A percentile compares a stretch with the other conserved stretches of the same genome.
Evolutionary conservation across 78 protist species (phyloP).

Genomic region (Cavenderia fasciculata): DNA sequence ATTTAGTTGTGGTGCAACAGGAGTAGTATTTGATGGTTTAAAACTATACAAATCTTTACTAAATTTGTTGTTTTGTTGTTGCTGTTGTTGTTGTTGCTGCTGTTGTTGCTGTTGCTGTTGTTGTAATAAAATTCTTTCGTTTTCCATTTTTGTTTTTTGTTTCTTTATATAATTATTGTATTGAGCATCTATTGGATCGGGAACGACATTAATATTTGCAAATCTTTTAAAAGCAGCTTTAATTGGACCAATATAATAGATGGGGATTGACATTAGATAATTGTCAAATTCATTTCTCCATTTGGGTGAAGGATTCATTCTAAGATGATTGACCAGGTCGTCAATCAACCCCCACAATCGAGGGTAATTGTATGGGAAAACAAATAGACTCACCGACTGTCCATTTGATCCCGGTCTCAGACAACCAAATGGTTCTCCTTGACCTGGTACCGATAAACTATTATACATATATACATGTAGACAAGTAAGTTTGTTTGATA

Average conservation of each 20-base stretch:
- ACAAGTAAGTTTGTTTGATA: slow-evolving; percentile 1
- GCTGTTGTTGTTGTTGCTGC: slow-evolving; percentile 23
- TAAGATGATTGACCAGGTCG: slow-evolving; percentile 4
- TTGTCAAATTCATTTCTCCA: slow-evolving; percentile 74
- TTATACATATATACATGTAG: slow-evolving; percentile 36
- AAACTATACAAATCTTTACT: too few species aligned
- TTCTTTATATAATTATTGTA: slow-evolving; percentile 30
- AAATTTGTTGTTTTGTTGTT: neutral
- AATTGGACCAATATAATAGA: slow-evolving; percentile 44
- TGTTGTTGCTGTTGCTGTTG: slow-evolving; percentile 59
- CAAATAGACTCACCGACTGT: slow-evolving; percentile 31
- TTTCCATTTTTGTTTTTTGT: neutral
- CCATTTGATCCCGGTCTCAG: slow-evolving; percentile 45
- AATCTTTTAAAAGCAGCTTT: slow-evolving; percentile 55
- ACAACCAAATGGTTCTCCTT: slow-evolving; percentile 76
- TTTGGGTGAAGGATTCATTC: slow-evolving; percentile 34
- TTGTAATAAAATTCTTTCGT: neutral
- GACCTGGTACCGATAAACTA: slow-evolving; percentile 24
- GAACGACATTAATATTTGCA: slow-evolving; percentile 8
- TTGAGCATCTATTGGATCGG: slow-evolving; percentile 31
- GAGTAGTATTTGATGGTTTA: too few species aligned
- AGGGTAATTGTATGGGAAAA: slow-evolving; percentile 72
- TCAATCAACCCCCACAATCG: slow-evolving; percentile 38
- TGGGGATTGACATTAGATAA: slow-evolving; percentile 56
- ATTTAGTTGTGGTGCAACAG: too few species aligned